phyloP scores from a whole-genome alignment of 192 early-diverging fungal genomes.

The Entrophospora sp. region DNA sequence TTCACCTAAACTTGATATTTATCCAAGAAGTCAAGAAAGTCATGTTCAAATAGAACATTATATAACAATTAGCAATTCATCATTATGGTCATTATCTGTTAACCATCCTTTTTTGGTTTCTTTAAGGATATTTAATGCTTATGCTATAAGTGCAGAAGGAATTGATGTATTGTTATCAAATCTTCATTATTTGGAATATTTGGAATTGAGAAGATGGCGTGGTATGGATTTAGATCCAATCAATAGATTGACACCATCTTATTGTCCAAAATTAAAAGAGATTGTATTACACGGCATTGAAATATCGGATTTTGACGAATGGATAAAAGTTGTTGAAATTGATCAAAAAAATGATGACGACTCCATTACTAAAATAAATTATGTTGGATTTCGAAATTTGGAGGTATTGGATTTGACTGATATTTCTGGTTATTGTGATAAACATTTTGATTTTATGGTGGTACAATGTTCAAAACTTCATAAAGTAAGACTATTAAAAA shows the following conservation, averaged over 20 bases:
- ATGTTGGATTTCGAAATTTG: neutral
- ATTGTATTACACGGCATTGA: constrained; percentile 2
- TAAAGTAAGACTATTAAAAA: neutral
- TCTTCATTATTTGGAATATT: neutral
- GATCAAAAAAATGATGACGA: neutral
- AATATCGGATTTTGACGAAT: neutral
- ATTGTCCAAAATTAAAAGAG: neutral
- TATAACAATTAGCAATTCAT: neutral
- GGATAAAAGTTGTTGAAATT: neutral
- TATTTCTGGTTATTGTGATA: neutral
- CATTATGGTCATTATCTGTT: neutral
- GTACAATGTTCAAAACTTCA: neutral
- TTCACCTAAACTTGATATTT: constrained; percentile 8
- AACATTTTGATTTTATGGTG: neutral
- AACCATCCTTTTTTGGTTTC: constrained; percentile 11
- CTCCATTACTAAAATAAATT: neutral
- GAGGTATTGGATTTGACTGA: constrained; percentile 1
- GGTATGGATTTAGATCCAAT: neutral
- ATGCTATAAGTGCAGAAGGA: neutral
- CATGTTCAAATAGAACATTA: neutral
- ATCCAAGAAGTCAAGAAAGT: neutral
- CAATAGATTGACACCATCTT: neutral
- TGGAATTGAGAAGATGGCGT: constrained; percentile 10
- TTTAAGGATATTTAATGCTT: constrained; percentile 3
- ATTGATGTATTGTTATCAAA: neutral